These are phyloP conservation scores for Penicillium sp. DNA, from an alignment of 2,329 filamentous ascomycete genomes.

Conservation along the genomic window DNA sequence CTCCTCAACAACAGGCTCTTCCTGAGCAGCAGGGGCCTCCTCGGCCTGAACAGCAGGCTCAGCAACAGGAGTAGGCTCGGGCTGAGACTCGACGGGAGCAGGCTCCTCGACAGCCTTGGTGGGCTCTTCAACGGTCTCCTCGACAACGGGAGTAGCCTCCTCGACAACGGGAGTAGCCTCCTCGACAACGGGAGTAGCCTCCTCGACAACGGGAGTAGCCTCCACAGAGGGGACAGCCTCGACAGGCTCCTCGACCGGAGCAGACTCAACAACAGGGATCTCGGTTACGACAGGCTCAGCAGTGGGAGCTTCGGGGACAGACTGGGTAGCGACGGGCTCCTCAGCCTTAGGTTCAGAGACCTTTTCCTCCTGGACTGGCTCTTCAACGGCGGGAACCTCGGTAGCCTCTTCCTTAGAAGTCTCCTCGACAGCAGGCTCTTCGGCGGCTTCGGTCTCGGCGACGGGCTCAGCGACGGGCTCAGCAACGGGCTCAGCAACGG, in stretches of 20 bases:
- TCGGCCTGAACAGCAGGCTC: slow-evolving; percentile 10
- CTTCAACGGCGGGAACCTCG: slow-evolving; percentile 4
- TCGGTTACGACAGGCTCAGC: slow-evolving; percentile 10
- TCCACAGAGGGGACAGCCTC: background rate
- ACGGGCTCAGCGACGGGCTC: no score
- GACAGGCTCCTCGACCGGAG: slow-evolving; percentile 1
- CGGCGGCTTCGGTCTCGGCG: background rate
- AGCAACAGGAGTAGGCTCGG: background rate
- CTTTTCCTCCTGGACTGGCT: background rate
- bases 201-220: background rate
- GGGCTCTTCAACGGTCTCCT: slow-evolving; percentile 5
- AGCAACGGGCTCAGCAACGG: no score
- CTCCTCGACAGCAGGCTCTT: slow-evolving; percentile 2
- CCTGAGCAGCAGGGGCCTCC: slow-evolving; percentile 9
- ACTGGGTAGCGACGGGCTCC: background rate
- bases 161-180: slow-evolving; percentile 3
- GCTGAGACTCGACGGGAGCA: slow-evolving; percentile 2
- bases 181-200: background rate
- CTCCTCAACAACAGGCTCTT: slow-evolving; percentile 1
- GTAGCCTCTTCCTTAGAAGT: background rate
- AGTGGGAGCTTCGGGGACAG: slow-evolving; percentile 1
- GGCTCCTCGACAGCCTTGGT: slow-evolving; percentile 8
- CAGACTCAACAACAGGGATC: slow-evolving; percentile 2
- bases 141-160: background rate
- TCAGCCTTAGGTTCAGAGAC: slow-evolving; percentile 8